phyloP scores from a whole-genome alignment of 1,284 basidiomycete genomes.

The Erythrobasidium hasegawianum region DNA sequence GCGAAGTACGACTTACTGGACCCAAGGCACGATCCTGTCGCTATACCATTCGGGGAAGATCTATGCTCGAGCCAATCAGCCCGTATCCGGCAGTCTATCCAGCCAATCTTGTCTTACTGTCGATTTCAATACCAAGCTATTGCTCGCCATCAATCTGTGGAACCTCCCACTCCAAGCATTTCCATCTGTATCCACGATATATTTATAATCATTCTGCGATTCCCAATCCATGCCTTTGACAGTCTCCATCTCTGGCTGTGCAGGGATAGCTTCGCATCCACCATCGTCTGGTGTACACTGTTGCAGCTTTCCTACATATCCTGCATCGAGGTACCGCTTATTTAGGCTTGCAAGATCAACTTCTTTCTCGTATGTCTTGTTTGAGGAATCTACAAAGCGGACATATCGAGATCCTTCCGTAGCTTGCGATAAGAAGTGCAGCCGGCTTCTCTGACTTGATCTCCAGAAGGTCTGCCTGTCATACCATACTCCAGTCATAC shows the following conservation, averaged over 20 bases:
- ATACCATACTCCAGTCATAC: slow-evolving; percentile 52
- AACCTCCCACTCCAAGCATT: slow-evolving; percentile 52
- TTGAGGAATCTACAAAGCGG: slow-evolving; percentile 18
- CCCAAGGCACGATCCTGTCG: slow-evolving; percentile 51
- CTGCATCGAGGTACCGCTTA: slow-evolving; percentile 45
- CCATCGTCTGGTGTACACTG: slow-evolving; percentile 45
- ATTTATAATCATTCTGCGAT: slow-evolving; percentile 49
- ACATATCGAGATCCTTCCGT: slow-evolving; percentile 38
- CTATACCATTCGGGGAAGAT: slow-evolving; percentile 52
- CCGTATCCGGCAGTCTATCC: not conserved
- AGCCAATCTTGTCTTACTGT: slow-evolving; percentile 45
- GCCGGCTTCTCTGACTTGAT: slow-evolving; percentile 51
- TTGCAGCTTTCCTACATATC: slow-evolving; percentile 42
- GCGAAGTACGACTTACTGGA: slow-evolving; percentile 38
- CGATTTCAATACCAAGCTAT: slow-evolving; percentile 53
- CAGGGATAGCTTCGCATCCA: slow-evolving; percentile 42
- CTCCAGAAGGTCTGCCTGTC: slow-evolving; percentile 51
- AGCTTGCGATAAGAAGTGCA: slow-evolving; percentile 51
- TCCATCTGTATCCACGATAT: slow-evolving; percentile 54
- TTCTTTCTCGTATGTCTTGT: slow-evolving; percentile 35
- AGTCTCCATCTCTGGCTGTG: slow-evolving; percentile 37
- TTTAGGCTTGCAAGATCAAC: slow-evolving; percentile 37
- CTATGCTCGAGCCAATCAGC: slow-evolving; percentile 23
- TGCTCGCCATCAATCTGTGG: slow-evolving; percentile 51
- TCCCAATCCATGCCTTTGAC: slow-evolving; percentile 43